Evolutionary conservation across 306 rosid genomes (phyloP), one percentile per base, ranked within the genome.

Genomic region (Citrullus amarus): DNA sequence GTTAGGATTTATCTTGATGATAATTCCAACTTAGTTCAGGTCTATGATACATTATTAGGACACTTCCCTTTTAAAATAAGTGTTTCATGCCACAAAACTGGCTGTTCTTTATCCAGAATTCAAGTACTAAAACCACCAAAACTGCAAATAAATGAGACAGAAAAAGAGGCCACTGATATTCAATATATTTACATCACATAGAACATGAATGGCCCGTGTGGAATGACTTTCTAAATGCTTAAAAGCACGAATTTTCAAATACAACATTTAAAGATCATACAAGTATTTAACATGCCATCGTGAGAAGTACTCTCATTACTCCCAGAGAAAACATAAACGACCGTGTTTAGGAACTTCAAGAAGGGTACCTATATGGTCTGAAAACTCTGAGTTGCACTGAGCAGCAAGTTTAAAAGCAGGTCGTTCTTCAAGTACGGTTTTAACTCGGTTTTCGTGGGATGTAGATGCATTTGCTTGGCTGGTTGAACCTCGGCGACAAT

Each of bases 401-500:
- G 91, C 55, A 43, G 89, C 86, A 82, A 91, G 69, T 87, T 90
- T 91, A 83, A 88, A 87, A 80, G 90, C 78, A 50, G 85, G 88
- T 32, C 77, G 86, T 58, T 92, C 91, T 41, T 91, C 91, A 17
- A 54, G 83, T 6, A 81, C 71, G 59, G 90, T 60, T 66, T 82
- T 72, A 6, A 39, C 39, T 39, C 85, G 89, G 80, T 91, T 96
- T 48, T 89, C 91, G 44, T 86, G 87, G 62, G 98, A 91, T 76
- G 89, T 85, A 48, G 97, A 87, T 66, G 92, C 82, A 80, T 63
- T 87, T 44, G 88, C 86, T 79, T 83, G 89, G 85, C 88, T 89
- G 59, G 81, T 62, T 12, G 89, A 84, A 86, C 85, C 89, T 48
- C 97, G 97, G 22, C 97, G 90, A 76, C 93, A 88, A 83, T 96